Evolutionary conservation across 345 rosid species (phyloP).

Genomic region (Garcia nutans): DNA sequence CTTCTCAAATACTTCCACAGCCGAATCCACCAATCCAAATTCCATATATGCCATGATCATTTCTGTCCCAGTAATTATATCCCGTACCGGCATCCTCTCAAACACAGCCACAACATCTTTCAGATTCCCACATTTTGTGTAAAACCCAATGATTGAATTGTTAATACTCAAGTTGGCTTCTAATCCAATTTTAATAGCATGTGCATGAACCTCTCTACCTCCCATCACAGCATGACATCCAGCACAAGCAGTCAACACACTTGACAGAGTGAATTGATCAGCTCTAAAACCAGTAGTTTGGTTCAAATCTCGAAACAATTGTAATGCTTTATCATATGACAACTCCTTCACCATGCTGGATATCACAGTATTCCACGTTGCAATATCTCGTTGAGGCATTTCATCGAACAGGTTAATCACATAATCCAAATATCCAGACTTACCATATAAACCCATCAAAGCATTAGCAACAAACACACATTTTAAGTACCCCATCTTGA

Average conservation of each 20-base stretch:
- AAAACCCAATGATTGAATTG: conserved; percentile 69
- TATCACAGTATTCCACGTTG: conserved; percentile 72
- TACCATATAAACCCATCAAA: conserved; percentile 62
- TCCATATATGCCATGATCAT: conserved; percentile 66
- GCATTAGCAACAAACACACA: conserved; percentile 57
- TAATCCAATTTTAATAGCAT: conserved; percentile 56
- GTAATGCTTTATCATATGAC: conserved; percentile 42
- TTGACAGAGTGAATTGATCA: conserved; percentile 60
- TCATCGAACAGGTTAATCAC: conserved; percentile 59
- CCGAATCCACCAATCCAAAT: conserved; percentile 60
- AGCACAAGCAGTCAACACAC: conserved; percentile 61
- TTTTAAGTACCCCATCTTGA: conserved; percentile 42
- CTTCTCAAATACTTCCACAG: conserved; percentile 53
- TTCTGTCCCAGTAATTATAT: conserved; percentile 63
- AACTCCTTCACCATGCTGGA: conserved; percentile 54
- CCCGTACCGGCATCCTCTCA: conserved; percentile 51
- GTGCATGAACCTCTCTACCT: conserved; percentile 70
- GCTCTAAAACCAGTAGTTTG: conserved; percentile 33
- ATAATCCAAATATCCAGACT: conserved; percentile 36
- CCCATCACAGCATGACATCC: conserved; percentile 34
- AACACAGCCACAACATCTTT: conserved; percentile 46
- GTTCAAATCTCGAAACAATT: conserved; percentile 43
- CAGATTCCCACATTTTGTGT: conserved; percentile 46
- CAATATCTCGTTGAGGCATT: conserved; percentile 59
- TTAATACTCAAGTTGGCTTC: conserved; percentile 52